Base-by-base conservation (phyloP, 306 rosid genomes). In the Cyamopsis tetragonoloba region DNA sequence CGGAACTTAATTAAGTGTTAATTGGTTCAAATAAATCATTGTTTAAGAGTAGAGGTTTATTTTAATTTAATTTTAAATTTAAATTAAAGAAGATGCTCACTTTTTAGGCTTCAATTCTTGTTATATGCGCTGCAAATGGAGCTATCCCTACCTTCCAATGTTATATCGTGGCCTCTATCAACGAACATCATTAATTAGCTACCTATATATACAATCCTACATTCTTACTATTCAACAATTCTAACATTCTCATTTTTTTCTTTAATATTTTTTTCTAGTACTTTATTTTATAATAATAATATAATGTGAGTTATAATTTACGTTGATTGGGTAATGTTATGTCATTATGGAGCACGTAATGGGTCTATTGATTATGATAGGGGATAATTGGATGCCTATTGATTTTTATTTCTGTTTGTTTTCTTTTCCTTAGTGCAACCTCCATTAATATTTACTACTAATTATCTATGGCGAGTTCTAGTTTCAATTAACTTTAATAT, bases 51-150 rank as follows among this genome's bases (percentile, higher is more conserved):
- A 43, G 30, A 24, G 12, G 50, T 10, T n/a, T n/a, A n/a, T n/a
- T n/a, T n/a, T n/a, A n/a, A n/a, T n/a, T n/a, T n/a, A n/a, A n/a
- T n/a, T n/a, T n/a, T n/a, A n/a, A n/a, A n/a, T n/a, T n/a, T n/a
- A n/a, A n/a, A n/a, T 75, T 71, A 37, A 30, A 64, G 81, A 58
- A 78, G 71, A 72, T 81, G 71, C 76, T n/a, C 77, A 50, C 77
- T 70, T 71, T 78, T 50, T 34, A 57, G 35, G 37, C 50, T 46
- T 47, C 66, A n/a, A n/a, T n/a, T n/a, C n/a, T n/a, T n/a, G n/a
- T n/a, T n/a, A 79, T 62, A 71, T 50, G 56, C 57, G 81, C 6
- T 27, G 71, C 79, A 75, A 63, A 74, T 84, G 77, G 62, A 74
- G 71, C 65, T 63, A 64, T 56, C 38, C 4, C 44, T 18, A 55